Conservation (phyloP, 2,329 filamentous ascomycete genomes). For the Aspergillus uvarum region DNA sequence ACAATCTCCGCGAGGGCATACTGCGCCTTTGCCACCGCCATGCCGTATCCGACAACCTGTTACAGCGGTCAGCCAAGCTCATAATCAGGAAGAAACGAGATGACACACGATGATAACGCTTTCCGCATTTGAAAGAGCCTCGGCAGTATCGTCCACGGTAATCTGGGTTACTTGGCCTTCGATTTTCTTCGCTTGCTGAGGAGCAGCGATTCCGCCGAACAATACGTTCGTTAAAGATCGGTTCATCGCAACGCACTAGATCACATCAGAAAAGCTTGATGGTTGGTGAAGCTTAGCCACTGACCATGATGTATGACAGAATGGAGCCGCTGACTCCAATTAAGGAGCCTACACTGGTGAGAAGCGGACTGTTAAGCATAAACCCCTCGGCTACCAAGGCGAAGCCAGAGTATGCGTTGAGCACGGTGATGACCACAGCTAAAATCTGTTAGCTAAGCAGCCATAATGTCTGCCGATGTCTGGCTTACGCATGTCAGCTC, state of each 20-base stretch:
- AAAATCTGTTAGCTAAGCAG: slow-evolving; percentile 17
- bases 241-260: slow-evolving; percentile 81
- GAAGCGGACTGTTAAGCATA: slow-evolving; percentile 83
- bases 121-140: slow-evolving; percentile 72
- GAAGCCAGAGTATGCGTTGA: slow-evolving; percentile 90
- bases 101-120: slow-evolving; percentile 71
- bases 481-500: slow-evolving; percentile 77
- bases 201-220: slow-evolving; percentile 75
- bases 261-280: neutral
- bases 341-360: slow-evolving; percentile 80
- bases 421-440: slow-evolving; percentile 81
- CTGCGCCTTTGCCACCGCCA: slow-evolving; percentile 92
- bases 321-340: slow-evolving; percentile 89
- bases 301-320: slow-evolving; percentile 72
- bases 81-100: neutral
- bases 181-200: slow-evolving; percentile 64
- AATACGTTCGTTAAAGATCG: slow-evolving; percentile 83
- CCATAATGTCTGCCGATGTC: slow-evolving; percentile 14
- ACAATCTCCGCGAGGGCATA: slow-evolving; percentile 87
- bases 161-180: slow-evolving; percentile 78
- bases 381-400: slow-evolving; percentile 86
- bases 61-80: neutral
- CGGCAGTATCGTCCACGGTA: slow-evolving; percentile 75
- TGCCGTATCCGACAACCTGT: slow-evolving; percentile 79
- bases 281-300: neutral